phyloP scores from a whole-genome alignment of 192 early-diverging fungal species.

The Backusella circina region DNA sequence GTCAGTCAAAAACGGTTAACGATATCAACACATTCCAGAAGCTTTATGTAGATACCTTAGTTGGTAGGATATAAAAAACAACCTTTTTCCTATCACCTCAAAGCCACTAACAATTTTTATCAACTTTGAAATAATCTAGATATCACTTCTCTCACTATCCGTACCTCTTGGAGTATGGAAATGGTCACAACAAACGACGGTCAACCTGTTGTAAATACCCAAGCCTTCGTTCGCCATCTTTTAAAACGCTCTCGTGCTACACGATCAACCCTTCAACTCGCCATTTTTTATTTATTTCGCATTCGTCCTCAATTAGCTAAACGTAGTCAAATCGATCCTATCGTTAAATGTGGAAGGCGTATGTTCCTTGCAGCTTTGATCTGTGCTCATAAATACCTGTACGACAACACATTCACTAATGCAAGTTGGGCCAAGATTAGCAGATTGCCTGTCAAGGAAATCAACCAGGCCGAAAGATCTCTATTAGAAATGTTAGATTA shows the following conservation, averaged over 20 bases:
- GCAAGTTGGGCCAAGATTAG: slow-evolving; percentile 89
- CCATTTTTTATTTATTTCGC: slow-evolving; percentile 52
- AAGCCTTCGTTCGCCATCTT: slow-evolving; percentile 50
- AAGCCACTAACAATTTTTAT: not conserved
- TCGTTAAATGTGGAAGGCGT: slow-evolving; percentile 68
- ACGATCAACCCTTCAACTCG: slow-evolving; percentile 60
- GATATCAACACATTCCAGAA: slow-evolving; percentile 12
- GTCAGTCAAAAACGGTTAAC: not conserved
- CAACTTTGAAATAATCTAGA: slow-evolving; percentile 9
- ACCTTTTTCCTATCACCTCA: not conserved
- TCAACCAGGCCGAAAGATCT: slow-evolving; percentile 78
- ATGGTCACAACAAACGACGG: not conserved
- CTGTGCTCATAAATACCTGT: slow-evolving; percentile 84
- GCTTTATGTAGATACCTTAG: slow-evolving; percentile 22
- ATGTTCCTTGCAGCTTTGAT: slow-evolving; percentile 87
- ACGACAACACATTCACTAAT: slow-evolving; percentile 86
- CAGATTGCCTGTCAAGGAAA: slow-evolving; percentile 71
- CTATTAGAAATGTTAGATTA: slow-evolving; percentile 84
- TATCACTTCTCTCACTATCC: slow-evolving; percentile 16
- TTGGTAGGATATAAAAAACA: slow-evolving; percentile 7
- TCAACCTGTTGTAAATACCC: slow-evolving; percentile 35
- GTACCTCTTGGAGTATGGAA: slow-evolving; percentile 13
- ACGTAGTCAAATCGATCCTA: slow-evolving; percentile 20
- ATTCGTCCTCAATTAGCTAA: slow-evolving; percentile 18
- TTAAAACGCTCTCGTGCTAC: slow-evolving; percentile 55